These are phyloP conservation scores for Serendipita indica DNA, from an alignment of 768 basidiomycete species.

Conservation along the genomic window DNA sequence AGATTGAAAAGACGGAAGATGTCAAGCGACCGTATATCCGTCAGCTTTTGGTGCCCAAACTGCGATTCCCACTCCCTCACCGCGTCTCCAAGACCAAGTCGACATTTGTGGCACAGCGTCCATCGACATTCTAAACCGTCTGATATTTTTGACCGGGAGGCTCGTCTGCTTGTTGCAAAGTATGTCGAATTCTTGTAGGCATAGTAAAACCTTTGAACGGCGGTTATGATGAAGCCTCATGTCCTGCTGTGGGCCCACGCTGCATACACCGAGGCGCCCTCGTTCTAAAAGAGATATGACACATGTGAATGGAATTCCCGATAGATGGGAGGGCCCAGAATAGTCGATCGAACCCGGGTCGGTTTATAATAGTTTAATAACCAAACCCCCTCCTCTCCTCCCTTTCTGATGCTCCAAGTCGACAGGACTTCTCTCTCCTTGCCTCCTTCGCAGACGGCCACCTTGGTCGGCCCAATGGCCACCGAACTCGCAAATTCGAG, in stretches of 20 bases:
- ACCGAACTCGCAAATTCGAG: neutral
- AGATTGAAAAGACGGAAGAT: conserved; percentile 84
- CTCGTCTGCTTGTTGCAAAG: neutral
- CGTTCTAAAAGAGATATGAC: too few relatives aligned
- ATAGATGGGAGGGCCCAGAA: too few relatives aligned
- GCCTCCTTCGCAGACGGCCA: conserved; percentile 8
- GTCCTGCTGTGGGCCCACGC: too few relatives aligned
- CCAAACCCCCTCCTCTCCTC: neutral
- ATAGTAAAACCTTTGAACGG: too few relatives aligned
- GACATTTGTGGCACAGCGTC: conserved; percentile 68
- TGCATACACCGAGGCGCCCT: too few relatives aligned
- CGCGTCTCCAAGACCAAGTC: conserved; percentile 65
- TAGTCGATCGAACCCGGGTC: too few relatives aligned
- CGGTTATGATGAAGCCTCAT: too few relatives aligned
- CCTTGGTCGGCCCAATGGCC: neutral
- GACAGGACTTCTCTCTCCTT: neutral
- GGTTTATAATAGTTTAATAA: neutral
- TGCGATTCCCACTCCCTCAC: conserved; percentile 96
- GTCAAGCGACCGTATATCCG: conserved; percentile 95
- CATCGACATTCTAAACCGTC: conserved; percentile 44
- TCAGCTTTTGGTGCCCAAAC: conserved; percentile 75
- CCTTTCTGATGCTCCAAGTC: neutral
- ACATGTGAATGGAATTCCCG: too few relatives aligned
- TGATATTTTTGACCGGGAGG: neutral
- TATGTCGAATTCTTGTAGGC: too few relatives aligned